These are phyloP conservation scores for Tillandsia leiboldiana DNA, from an alignment of 176 grass and related monocot genomes.

Conservation along the genomic window DNA sequence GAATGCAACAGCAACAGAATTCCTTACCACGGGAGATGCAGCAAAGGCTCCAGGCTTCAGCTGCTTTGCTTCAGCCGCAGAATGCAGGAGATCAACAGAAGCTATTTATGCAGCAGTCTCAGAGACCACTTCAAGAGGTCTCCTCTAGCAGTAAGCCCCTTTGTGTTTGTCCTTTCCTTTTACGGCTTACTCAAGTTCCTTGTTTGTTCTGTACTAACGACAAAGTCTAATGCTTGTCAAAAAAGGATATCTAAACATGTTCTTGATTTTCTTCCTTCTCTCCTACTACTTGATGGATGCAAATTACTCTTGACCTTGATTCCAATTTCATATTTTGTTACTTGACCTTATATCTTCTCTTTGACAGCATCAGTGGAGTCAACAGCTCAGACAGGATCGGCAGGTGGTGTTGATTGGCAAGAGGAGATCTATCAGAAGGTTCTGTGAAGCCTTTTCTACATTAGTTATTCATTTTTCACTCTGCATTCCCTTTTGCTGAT, in stretches of 20 bases:
- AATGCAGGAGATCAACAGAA: constrained; percentile 55
- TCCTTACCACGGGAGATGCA: constrained; percentile 23
- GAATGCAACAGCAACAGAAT: constrained; percentile 40
- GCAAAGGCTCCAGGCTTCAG: constrained; percentile 52
- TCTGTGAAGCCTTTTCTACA: not conserved
- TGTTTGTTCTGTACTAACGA: no score
- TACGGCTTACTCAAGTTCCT: no score
- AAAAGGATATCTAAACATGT: no score
- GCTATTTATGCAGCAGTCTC: constrained; percentile 58
- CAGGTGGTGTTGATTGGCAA: constrained; percentile 39
- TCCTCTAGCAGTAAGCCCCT: constrained; percentile 82
- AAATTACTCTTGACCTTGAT: constrained; percentile 1
- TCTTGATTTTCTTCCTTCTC: no score
- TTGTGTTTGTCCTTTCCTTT: not conserved
- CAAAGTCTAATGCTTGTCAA: no score
- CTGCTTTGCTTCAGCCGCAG: constrained; percentile 54
- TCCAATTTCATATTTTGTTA: not conserved
- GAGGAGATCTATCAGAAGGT: constrained; percentile 87
- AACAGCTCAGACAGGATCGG: constrained; percentile 57
- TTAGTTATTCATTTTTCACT: constrained; percentile 5
- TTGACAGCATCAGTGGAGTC: constrained; percentile 58
- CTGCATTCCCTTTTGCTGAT: constrained; percentile 12
- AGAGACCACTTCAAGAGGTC: constrained; percentile 53
- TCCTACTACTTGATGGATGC: not conserved
- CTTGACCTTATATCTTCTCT: constrained; percentile 1